Evolutionary conservation across 2,329 filamentous ascomycete species (phyloP), one percentile per base, ranked within the genome.

Genomic region (Pyricularia pennisetigena): DNA sequence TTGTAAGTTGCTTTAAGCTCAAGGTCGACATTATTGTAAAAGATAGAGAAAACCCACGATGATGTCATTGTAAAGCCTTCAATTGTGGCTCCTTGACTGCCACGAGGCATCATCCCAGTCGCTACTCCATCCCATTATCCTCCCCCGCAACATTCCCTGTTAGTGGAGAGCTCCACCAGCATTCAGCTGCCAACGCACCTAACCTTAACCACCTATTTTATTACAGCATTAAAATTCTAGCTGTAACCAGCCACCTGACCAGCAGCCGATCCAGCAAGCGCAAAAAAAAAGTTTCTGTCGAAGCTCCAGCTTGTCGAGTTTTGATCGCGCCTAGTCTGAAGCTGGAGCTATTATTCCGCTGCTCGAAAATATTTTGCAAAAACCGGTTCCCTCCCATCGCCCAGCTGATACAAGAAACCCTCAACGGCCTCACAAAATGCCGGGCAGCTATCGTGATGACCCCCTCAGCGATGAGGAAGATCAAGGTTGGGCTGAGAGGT

Each of bases 401-500:
- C 6, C 41, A 49, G 14, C 35, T 41, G 3, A 41, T 41, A 41
- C 35, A 41, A 41, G 35, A 20, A 41, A 16, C 35, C 14, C 35
- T 32, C 30, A 5, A 2, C 35, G 14, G 12, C 35, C 12, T 0
- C 57, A 68, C 59, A 67, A 68, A 64, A 68, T 70, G 68, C 65
- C 64, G 65, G 64, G 23, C n/a, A 67, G 65, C 26, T 73, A 72
- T 57, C 70, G 61, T 30, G 72, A 72, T 67, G 74, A 75, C 32
- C 72, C 74, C 24, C 67, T 67, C 23, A 69, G 71, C 24, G 68
- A 68, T 29, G 67, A 68, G 61, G 73, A 72, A 66, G 78, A 79
- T 30, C 12, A 32, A 63, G 70, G 41, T 69, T 67, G 65, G 68
- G 69, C 69, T 64, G 68, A 66, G 6, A 66, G 70, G 28, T 49